phyloP scores from a whole-genome alignment of 2,329 filamentous ascomycete genomes.

The Ascochyta koolunga region DNA sequence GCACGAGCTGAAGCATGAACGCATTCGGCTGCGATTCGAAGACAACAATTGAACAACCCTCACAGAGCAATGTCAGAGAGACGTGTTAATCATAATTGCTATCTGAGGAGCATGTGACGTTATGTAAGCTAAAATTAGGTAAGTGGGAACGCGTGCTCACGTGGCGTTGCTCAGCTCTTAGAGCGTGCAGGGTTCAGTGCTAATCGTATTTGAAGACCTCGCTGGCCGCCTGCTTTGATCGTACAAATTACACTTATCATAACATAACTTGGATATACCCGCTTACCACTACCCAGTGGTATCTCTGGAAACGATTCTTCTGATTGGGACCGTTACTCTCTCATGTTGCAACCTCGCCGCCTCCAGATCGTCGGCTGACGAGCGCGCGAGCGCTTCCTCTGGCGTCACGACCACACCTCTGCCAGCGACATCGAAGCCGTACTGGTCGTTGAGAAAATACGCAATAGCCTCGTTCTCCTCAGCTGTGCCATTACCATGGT shows the following conservation, averaged over 20 bases:
- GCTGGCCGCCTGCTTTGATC: not conserved
- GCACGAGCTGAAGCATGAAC: slow-evolving; percentile 8
- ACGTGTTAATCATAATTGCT: not conserved
- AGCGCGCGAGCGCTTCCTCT: slow-evolving; percentile 4
- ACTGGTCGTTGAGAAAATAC: slow-evolving; percentile 23
- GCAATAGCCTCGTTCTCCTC: slow-evolving; percentile 30
- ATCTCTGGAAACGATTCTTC: not conserved
- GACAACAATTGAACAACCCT: not conserved
- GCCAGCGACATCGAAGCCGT: slow-evolving; percentile 21
- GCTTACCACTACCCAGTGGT: too few relatives aligned
- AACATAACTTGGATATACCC: too few relatives aligned
- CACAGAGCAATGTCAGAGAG: not conserved
- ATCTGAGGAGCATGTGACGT: too few relatives aligned
- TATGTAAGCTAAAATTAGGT: too few relatives aligned
- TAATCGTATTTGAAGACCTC: not conserved
- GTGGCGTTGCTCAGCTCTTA: not conserved
- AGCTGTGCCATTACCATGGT: slow-evolving; percentile 24
- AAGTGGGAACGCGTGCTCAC: slow-evolving; percentile 6
- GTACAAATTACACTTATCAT: too few relatives aligned
- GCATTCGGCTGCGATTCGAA: not conserved
- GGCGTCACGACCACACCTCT: slow-evolving; percentile 1
- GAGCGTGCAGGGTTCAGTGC: too few relatives aligned
- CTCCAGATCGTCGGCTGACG: slow-evolving; percentile 19
- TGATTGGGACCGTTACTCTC: not conserved
- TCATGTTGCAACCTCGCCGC: not conserved